Base-by-base conservation (phyloP, 306 rosid species). In the Prunus kanzakura region DNA sequence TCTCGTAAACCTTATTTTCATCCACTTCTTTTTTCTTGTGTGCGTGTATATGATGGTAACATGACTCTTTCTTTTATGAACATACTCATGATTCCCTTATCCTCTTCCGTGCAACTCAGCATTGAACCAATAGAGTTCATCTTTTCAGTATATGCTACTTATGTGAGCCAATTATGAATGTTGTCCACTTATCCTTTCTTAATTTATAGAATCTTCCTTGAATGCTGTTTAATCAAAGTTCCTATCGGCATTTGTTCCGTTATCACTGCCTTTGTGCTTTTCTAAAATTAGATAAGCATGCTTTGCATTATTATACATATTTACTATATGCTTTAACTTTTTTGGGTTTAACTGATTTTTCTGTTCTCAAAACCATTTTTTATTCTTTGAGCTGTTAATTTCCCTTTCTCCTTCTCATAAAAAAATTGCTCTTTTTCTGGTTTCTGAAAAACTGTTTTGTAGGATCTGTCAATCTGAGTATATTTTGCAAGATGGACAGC, bases 401-500 rank as follows among this genome's bases (percentile, higher is more conserved):
- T 68, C 43, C 0, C 43, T 38, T 6, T 38, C 43, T 35, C 43
- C 0, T 38, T 7, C 43, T 38, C 9, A 7, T 38, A 7, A 38
- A 7, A 6, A 38, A 6, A 1, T 0, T 4, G 43, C 1, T 38
- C 30, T 47, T 12, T 43, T 60, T 49, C 73, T 18, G n/a, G n/a
- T 47, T 52, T 58, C 19, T 49, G 61, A 61, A 71, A 71, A 51
- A 46, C 57, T 56, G 6, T 63, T 65, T 58, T 68, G 72, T 50
- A 57, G 74, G 73, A 55, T 19, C 76, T 72, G 66, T 78, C 27
- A 11, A 62, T 71, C 73, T 18, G 77, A 45, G 71, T 71, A 63
- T 89, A 84, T 66, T 85, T 85, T 86, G 82, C 82, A 73, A 83
- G 80, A 91, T 91, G 93, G 99, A 89, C 74, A 90, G 64, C 86